These are phyloP conservation scores for Byssochlamys sp. DNA, from an alignment of 2,329 filamentous ascomycete species.

Conservation along the genomic window DNA sequence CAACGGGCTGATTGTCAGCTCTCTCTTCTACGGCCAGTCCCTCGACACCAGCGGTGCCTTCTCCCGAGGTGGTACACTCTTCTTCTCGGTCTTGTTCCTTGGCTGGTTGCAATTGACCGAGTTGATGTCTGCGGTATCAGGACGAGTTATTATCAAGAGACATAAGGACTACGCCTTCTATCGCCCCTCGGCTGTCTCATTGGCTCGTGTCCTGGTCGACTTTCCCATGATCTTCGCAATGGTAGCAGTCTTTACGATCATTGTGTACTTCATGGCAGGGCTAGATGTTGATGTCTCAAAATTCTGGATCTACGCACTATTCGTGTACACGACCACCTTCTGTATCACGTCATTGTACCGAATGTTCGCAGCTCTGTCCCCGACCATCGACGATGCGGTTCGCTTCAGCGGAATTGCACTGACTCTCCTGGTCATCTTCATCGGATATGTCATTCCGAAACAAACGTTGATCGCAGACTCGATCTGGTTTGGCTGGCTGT, in stretches of 20 bases:
- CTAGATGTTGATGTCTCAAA: slow-evolving; percentile 51
- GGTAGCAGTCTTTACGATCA: slow-evolving; percentile 51
- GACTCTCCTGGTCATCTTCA: slow-evolving; percentile 54
- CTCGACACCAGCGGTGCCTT: slow-evolving; percentile 54
- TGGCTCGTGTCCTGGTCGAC: slow-evolving; percentile 55
- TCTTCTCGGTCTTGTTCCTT: slow-evolving; percentile 59
- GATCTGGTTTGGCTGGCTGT: slow-evolving; percentile 59
- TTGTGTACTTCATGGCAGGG: slow-evolving; percentile 57
- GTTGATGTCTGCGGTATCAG: slow-evolving; percentile 65
- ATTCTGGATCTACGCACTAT: slow-evolving; percentile 58
- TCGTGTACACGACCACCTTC: slow-evolving; percentile 55
- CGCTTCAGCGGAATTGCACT: slow-evolving; percentile 53
- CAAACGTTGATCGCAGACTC: slow-evolving; percentile 48
- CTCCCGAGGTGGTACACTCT: slow-evolving; percentile 52
- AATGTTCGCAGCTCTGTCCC: slow-evolving; percentile 56
- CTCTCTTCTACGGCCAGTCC: slow-evolving; percentile 63
- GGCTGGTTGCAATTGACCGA: slow-evolving; percentile 67
- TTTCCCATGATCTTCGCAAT: slow-evolving; percentile 52
- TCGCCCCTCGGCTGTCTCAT: slow-evolving; percentile 55
- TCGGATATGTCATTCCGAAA: slow-evolving; percentile 58
- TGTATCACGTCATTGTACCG: slow-evolving; percentile 56
- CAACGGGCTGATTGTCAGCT: slow-evolving; percentile 66
- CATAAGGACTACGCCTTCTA: slow-evolving; percentile 62
- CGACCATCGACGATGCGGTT: slow-evolving; percentile 57
- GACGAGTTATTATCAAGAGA: slow-evolving; percentile 58